Conservation (phyloP, 2,329 filamentous ascomycete species). For the Curvularia verruculosa region DNA sequence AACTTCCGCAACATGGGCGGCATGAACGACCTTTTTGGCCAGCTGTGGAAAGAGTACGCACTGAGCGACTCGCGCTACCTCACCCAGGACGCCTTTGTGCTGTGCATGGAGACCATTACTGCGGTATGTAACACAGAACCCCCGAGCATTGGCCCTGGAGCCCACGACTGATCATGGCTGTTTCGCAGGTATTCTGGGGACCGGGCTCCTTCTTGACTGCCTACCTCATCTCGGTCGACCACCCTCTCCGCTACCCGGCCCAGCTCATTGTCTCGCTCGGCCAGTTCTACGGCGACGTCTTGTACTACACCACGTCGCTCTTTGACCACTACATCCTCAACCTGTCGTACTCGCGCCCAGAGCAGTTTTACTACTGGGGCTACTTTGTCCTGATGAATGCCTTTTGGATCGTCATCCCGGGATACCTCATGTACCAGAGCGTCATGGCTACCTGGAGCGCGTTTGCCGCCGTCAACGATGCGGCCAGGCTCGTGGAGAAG, state of each 20-base stretch:
- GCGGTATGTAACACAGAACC: conserved; percentile 60
- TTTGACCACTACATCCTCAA: conserved; percentile 64
- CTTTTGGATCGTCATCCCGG: conserved; percentile 69
- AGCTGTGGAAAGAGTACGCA: conserved; percentile 93
- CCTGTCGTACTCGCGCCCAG: conserved; percentile 64
- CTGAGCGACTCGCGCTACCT: conserved; percentile 87
- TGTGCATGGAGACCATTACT: conserved; percentile 87
- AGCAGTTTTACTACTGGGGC: conserved; percentile 68
- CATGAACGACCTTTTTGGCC: conserved; percentile 75
- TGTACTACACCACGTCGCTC: conserved; percentile 69
- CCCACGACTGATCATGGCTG: conserved; percentile 6
- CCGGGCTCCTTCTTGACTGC: conserved; percentile 65
- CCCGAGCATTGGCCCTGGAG: neutral
- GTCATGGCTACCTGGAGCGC: conserved; percentile 42
- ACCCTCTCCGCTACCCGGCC: conserved; percentile 64
- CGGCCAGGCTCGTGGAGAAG: conserved; percentile 42
- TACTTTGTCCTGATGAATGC: conserved; percentile 71
- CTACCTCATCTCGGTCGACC: conserved; percentile 59
- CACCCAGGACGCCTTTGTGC: conserved; percentile 75
- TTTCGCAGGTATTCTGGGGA: conserved; percentile 64
- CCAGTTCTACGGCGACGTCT: conserved; percentile 67
- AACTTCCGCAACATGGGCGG: conserved; percentile 70
- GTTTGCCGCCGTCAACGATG: conserved; percentile 45
- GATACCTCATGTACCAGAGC: conserved; percentile 44
- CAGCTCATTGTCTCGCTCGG: conserved; percentile 67